Conservation (phyloP, 2,329 filamentous ascomycete species). For the Colletotrichum aenigma region DNA sequence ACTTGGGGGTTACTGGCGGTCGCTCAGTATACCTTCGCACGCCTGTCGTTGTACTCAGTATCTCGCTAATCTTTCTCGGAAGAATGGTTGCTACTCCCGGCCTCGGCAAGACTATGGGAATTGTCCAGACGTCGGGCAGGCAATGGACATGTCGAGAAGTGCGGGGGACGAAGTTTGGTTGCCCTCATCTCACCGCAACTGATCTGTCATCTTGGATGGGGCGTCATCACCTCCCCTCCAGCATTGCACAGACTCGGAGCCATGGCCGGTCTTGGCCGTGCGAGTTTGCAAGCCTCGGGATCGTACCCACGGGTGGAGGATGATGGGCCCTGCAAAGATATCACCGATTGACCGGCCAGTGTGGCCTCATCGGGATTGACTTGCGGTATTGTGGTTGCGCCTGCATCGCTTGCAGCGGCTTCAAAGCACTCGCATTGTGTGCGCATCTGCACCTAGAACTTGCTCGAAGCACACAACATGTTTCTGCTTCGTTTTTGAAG, state of each 20-base stretch:
- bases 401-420: constrained; percentile 4
- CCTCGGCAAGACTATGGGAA: background rate
- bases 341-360: background rate
- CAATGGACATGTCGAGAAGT: background rate
- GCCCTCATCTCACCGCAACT: constrained; percentile 18
- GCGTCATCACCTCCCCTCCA: background rate
- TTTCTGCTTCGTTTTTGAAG: background rate
- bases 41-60: background rate
- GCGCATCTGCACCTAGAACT: constrained; percentile 8
- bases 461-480: constrained; percentile 7
- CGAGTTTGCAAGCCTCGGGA: constrained; percentile 1
- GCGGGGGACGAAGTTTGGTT: constrained; percentile 1
- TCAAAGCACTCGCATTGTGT: background rate
- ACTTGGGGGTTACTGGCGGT: background rate
- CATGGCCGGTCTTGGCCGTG: constrained; percentile 9
- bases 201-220: constrained; percentile 12
- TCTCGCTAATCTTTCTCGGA: constrained; percentile 18
- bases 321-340: constrained; percentile 6
- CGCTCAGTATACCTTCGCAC: background rate
- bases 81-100: background rate
- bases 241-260: background rate
- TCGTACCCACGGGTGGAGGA: constrained; percentile 3
- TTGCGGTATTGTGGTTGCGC: background rate
- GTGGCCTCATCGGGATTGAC: constrained; percentile 2
- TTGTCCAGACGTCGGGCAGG: background rate